Evolutionary conservation across 2,329 filamentous ascomycete species (phyloP).

Genomic region (Fusarium redolens): DNA sequence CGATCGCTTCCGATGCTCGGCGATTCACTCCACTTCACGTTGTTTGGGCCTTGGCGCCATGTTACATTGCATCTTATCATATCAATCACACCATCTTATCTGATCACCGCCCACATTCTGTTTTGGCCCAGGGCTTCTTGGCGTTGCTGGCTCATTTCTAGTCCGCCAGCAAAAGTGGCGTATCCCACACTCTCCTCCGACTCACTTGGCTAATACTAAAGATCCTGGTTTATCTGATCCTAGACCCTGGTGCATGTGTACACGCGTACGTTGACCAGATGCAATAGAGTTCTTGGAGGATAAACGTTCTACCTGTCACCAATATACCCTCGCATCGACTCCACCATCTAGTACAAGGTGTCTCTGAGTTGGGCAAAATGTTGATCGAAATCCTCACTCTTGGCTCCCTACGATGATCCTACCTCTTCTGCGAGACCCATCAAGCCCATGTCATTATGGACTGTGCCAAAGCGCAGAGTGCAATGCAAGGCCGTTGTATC

Average conservation of each 20-base stretch:
- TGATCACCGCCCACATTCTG: conserved; percentile 20
- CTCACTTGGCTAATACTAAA: conserved; percentile 6
- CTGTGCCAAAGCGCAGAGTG: background rate
- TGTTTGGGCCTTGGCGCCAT: conserved; percentile 1
- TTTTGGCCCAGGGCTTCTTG: background rate
- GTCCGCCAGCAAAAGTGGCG: background rate
- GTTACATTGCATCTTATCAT: conserved; percentile 32
- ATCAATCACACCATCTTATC: conserved; percentile 41
- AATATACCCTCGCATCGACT: background rate
- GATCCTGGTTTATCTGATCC: background rate
- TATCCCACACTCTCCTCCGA: background rate
- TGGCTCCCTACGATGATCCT: background rate
- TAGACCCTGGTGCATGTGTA: background rate
- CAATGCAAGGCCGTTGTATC: background rate
- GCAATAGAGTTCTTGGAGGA: background rate
- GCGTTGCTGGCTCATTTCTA: background rate
- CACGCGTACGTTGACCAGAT: background rate
- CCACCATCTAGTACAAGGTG: background rate
- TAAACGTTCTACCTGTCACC: conserved; percentile 11
- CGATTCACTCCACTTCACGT: background rate
- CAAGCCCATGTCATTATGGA: background rate
- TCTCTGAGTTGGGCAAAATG: background rate
- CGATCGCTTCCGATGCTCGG: conserved; percentile 17
- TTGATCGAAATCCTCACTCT: background rate
- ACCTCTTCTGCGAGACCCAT: background rate